These are phyloP conservation scores for Cinnamomum micranthum DNA, from an alignment of 164 flowering plant species.

Conservation along the genomic window DNA sequence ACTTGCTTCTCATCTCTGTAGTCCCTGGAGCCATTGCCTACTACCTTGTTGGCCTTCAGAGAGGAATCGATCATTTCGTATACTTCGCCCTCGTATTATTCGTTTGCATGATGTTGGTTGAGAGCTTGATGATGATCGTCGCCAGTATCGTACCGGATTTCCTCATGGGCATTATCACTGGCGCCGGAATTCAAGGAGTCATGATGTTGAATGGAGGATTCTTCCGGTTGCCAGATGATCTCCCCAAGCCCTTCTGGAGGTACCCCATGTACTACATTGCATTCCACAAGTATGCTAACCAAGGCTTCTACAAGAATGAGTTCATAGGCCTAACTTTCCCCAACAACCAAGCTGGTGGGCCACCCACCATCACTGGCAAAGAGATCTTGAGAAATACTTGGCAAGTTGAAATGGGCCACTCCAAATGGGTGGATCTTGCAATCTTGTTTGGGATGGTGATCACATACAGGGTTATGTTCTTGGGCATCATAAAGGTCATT, in stretches of 20 bases:
- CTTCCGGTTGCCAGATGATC: conserved; percentile 46
- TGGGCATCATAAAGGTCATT: conserved; percentile 29
- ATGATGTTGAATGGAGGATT: conserved; percentile 56
- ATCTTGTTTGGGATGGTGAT: conserved; percentile 48
- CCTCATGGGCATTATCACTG: conserved; percentile 58
- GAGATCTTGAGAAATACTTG: conserved; percentile 28
- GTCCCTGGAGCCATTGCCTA: conserved; percentile 51
- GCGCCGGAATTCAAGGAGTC: conserved; percentile 60
- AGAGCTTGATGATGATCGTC: conserved; percentile 66
- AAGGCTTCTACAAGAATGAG: conserved; percentile 55
- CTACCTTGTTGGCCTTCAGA: conserved; percentile 39
- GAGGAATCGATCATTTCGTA: conserved; percentile 25
- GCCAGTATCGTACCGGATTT: conserved; percentile 63
- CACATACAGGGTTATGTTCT: conserved; percentile 37
- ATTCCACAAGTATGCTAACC: conserved; percentile 45
- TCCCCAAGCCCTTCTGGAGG: conserved; percentile 55
- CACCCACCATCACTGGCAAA: conserved; percentile 26
- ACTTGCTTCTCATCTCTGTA: conserved; percentile 37
- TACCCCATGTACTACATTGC: conserved; percentile 56
- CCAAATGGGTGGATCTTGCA: conserved; percentile 53
- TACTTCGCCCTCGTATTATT: conserved; percentile 39
- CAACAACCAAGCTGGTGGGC: conserved; percentile 17
- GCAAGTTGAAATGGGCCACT: conserved; percentile 41
- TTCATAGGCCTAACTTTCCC: conserved; percentile 35
- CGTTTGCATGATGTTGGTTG: conserved; percentile 42